Evolutionary conservation across 495 filamentous ascomycete genomes (phyloP), one percentile per base, ranked within the genome.

Genomic region (Xylaria flabelliformis): DNA sequence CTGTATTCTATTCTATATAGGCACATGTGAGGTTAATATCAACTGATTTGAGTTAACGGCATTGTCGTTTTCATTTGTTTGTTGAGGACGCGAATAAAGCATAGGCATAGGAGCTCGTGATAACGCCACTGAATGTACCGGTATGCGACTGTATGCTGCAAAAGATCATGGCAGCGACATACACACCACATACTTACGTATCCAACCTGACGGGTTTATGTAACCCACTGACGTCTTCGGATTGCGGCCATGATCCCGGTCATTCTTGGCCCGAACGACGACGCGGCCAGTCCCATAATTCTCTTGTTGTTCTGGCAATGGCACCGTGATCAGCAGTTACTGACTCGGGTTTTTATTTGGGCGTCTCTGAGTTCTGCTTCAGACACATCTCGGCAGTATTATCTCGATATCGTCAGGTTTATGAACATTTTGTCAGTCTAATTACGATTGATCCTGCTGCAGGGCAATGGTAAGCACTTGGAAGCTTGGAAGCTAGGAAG

Each of bases 231-330:
- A 64, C 58, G 68, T 64, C 58, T 42, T 53, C 46, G n/a, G 34
- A 41, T 67, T 67, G 65, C 36, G 34, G 39, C 48, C 36, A 44
- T 67, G 12, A 55, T 7, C 21, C 68, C 24, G 9, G 59, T 34
- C 13, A n/a, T n/a, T 55, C 67, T 69, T 46, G 67, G 67, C 53
- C 41, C 19, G 42, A 56, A 56, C 34, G 69, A 50, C 50, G 61
- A 71, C 69, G 69, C 69, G 69, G 59, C 44, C 41, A 34, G 24
- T 26, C 46, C 69, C 53, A 50, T 56, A 51, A 46, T 34, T 62
- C 48, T 46, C 32, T 55, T 36, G 53, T 44, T 69, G 53, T 48
- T 59, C 24, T 69, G 41, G 53, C 53, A 48, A 46, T 36, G 12
- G 12, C 67, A 46, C 17, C 34, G 1, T 26, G 19, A 67, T 42